Conservation (phyloP, 495 filamentous ascomycete genomes). For the Penicillium lividum region DNA sequence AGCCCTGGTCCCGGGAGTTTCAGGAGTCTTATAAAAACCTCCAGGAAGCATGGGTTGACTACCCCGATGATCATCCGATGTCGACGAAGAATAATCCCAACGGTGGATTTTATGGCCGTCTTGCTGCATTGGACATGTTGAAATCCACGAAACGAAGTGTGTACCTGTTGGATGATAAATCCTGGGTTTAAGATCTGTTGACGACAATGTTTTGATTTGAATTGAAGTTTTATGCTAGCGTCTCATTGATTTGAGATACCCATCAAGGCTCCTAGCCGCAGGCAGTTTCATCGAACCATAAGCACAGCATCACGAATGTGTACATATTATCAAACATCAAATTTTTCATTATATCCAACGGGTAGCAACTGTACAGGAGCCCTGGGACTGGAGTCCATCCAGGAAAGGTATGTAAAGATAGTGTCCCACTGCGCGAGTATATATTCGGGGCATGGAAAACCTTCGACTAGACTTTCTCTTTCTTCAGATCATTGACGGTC, state of each 20-base stretch:
- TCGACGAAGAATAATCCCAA: slow-evolving; percentile 14
- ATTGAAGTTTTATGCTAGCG: background rate
- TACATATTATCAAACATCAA: background rate
- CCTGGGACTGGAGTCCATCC: background rate
- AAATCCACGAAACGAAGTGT: slow-evolving; percentile 12
- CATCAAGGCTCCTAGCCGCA: background rate
- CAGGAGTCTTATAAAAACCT: slow-evolving; percentile 4
- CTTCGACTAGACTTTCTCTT: slow-evolving; percentile 51
- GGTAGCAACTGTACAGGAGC: background rate
- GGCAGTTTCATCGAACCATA: background rate
- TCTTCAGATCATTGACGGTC: slow-evolving; percentile 85
- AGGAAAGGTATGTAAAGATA: background rate
- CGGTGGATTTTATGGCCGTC: slow-evolving; percentile 24
- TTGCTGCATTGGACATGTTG: slow-evolving; percentile 20
- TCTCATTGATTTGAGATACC: background rate
- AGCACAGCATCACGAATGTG: background rate
- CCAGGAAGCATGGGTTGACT: slow-evolving; percentile 15
- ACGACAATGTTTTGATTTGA: background rate
- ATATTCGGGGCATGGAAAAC: background rate
- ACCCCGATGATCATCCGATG: slow-evolving; percentile 18
- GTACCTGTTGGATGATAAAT: slow-evolving; percentile 19
- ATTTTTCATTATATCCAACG: background rate
- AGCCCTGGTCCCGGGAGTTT: slow-evolving; percentile 3
- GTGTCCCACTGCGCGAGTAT: background rate
- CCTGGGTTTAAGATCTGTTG: slow-evolving; percentile 13